Percentiles rank a stretch among this genome's conserved stretches.
Evolutionary conservation across 2,329 filamentous ascomycete species (phyloP).

Genomic region (Cercospora canescens): DNA sequence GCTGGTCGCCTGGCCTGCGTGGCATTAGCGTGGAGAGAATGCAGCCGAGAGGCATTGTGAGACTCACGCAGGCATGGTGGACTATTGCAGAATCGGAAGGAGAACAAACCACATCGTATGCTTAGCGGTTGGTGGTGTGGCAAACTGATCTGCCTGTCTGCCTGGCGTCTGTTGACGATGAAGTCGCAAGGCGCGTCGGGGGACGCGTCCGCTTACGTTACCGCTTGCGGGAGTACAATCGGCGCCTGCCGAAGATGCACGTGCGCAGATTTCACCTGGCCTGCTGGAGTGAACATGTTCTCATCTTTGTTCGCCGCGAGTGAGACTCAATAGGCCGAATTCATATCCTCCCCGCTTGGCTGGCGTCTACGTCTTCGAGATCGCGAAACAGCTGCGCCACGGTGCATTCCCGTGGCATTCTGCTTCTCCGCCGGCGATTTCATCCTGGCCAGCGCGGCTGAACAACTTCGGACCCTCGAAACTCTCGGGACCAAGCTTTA

Average conservation of each 20-base stretch:
- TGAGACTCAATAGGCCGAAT: conserved; percentile 17
- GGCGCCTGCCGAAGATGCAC: conserved; percentile 1
- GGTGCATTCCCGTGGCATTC: neutral
- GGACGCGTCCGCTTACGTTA: neutral
- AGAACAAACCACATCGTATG: conserved; percentile 1
- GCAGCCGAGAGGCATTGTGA: neutral
- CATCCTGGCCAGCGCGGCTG: neutral
- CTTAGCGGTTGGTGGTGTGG: conserved; percentile 5
- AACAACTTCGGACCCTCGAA: conserved; percentile 6
- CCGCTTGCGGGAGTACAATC: conserved; percentile 1
- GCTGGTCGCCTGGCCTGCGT: conserved; percentile 38
- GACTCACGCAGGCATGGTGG: conserved; percentile 35
- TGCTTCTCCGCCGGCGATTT: conserved; percentile 5
- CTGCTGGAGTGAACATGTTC: neutral
- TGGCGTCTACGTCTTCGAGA: neutral
- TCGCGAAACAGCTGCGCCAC: neutral
- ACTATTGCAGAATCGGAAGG: neutral
- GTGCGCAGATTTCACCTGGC: conserved; percentile 2
- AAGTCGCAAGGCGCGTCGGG: conserved; percentile 14
- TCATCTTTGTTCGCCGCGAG: conserved; percentile 17
- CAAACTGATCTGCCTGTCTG: neutral
- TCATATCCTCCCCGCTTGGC: neutral
- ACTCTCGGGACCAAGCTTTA: conserved; percentile 3
- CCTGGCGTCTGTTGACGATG: conserved; percentile 12
- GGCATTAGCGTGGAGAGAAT: conserved; percentile 13